Conservation (phyloP, 73 alveolate species). For the Tetrahymena elliotti region DNA sequence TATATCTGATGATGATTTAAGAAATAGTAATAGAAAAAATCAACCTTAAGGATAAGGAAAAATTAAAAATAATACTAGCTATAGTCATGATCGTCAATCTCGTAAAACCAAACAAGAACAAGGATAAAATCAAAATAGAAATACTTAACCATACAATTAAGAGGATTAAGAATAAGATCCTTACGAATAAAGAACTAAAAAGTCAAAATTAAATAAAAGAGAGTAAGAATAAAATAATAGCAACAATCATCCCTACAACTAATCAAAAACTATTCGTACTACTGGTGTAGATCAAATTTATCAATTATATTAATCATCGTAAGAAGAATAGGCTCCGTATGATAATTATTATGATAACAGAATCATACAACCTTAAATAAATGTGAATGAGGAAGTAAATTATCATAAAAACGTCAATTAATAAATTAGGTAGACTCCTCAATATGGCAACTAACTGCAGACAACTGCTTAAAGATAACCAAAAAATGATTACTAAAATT, state of each 20-base stretch:
- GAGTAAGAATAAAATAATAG: neutral
- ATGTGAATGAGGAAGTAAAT: neutral
- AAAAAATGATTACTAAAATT: neutral
- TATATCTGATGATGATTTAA: neutral
- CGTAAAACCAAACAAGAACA: neutral
- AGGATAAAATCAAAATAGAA: neutral
- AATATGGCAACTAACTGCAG: no score
- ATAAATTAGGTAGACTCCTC: neutral
- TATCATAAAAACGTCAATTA: no score
- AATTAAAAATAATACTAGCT: neutral
- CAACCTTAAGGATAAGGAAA: neutral
- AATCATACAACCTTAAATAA: neutral
- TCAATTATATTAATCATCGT: neutral
- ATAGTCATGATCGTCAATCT: neutral
- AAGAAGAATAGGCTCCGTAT: neutral
- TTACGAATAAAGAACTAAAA: neutral
- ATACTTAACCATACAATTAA: neutral
- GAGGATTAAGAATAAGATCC: neutral
- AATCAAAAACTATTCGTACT: neutral
- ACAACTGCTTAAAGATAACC: neutral
- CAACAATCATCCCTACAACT: neutral
- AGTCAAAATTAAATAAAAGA: neutral
- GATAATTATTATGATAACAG: neutral
- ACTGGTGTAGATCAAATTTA: neutral
- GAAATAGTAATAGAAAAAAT: neutral